A percentile compares a stretch with the other conserved stretches of the same genome.
phyloP scores from a whole-genome alignment of 148 eudicot genomes.

The Rhododendron simsii region DNA sequence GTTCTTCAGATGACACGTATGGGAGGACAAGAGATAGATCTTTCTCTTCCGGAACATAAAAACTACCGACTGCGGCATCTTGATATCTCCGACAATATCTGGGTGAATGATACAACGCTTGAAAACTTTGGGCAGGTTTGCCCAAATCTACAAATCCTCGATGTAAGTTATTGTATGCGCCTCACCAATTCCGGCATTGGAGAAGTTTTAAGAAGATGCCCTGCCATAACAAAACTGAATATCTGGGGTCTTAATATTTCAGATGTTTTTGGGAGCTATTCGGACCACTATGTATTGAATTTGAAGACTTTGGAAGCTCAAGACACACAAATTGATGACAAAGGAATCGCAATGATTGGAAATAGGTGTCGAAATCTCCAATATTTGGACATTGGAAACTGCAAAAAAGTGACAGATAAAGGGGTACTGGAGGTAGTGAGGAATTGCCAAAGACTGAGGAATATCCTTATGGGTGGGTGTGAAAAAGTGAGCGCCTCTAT shows the following conservation, averaged over 20 bases:
- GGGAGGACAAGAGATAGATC: not conserved
- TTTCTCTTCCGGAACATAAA: not conserved
- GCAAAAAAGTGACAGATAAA: too few species aligned
- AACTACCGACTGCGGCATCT: not conserved
- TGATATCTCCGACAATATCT: not conserved
- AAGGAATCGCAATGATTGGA: too few species aligned
- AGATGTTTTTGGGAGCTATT: too few species aligned
- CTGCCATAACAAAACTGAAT: not conserved
- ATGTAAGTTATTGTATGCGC: not conserved
- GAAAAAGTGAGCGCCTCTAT: not conserved
- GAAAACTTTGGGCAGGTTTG: not conserved
- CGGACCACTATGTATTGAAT: too few species aligned
- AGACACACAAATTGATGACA: too few species aligned
- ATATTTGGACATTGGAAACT: too few species aligned
- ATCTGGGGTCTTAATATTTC: too few species aligned
- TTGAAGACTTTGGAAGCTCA: too few species aligned
- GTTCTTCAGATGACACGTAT: not conserved
- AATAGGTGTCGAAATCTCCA: too few species aligned
- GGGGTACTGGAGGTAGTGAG: too few species aligned
- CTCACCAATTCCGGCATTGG: not conserved
- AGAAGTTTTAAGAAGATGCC: not conserved
- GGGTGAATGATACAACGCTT: not conserved
- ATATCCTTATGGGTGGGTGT: not conserved
- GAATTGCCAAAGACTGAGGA: not conserved
- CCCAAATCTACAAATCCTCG: not conserved